Base-by-base conservation (phyloP, 2,329 filamentous ascomycete species). In the Fusarium caatingaense region DNA sequence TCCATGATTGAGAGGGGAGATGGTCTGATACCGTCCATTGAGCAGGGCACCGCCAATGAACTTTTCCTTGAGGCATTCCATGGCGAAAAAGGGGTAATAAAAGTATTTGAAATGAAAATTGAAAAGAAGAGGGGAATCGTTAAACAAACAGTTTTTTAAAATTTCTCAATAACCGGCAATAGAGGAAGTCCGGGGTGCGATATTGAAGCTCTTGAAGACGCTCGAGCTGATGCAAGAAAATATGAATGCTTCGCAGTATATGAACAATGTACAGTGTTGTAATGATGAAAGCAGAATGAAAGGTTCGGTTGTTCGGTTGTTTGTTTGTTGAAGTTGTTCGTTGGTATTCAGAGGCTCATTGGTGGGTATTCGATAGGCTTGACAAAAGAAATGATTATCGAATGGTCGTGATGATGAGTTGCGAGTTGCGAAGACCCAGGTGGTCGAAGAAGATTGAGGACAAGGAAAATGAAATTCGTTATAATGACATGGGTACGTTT, bases 1-100 rank as follows among this genome's bases (percentile, higher is more conserved):
- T 75, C 96, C 96, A 87, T 98, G 94, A 80, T 99, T 99, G 83
- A 99, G 92, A 61, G 96, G 94, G 73, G 94, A 93, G 77, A 98
- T 87, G 60, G 94, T 97, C 83, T 92, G 87, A 81, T 96, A 99
- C 73, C 96, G 94, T 80, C 93, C 94, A 79, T 93, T 90, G 78
- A 97, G 90, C 78, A 97, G 83, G 81, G 92, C 88, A 81, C 92
- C 93, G 81, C 89, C 86, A 78, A 89, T 85, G 83, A 97, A 96
- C 78, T 90, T 87, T 83, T 94, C 89, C 83, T 91, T 90, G 86
- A 97, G 89, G 86, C 93, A 97, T 84, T 94, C 93, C 93, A 97
- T 86, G 64, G 68, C 62, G 53, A 59, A 60, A 67, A 56, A 60
- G 45, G 42, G 65, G 58, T 58, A 21, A 60, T 66, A 64, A 68